Base-by-base conservation (phyloP, 2,329 filamentous ascomycete species). In the Phialemonium atrogriseum region DNA sequence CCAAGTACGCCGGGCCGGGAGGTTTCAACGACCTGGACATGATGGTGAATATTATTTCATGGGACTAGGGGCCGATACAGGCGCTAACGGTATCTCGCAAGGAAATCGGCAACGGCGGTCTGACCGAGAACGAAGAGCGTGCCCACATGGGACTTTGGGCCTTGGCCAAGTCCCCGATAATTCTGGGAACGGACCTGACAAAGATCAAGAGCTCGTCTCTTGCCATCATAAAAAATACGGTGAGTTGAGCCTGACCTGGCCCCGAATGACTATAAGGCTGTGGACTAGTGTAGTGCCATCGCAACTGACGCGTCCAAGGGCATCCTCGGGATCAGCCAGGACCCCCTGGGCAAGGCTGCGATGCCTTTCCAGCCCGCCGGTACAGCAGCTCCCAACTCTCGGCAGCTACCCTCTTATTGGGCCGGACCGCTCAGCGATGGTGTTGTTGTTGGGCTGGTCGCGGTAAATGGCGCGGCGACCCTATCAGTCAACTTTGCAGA, bases 401-500 rank as follows among this genome's bases (percentile, higher is more conserved):
- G 62, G 45, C 57, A 27, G 53, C 55, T 37, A 42, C 65, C 40
- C 42, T 63, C 27, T 34, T 68, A 44, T 59, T 68, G 44, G 62
- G 60, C 33, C 46, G 62, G 36, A 30, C 51, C 36, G 40, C 55
- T 48, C 6, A 50, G 47, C 19, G 52, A 53, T 9, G 55, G 62
- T 13, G 46, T 51, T 2, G 47, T 49, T 2, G 46, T 58, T 12
- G 55, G 54, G n/a, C 41, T 68, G 5, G 46, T 47, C 2, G 57
- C 64, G 1, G 42, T 60, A 9, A 56, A 48, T 29, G 60, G 58
- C 33, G 52, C 49, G 30, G 51, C 58, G 9, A 54, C 58, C n/a
- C 50, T 66, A 16, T 53, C 51, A 1, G 64, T 66, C 40, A 59
- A 60, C 36, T 65, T 68, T 38, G 56, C 62, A 32, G 39, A 54